phyloP scores from a whole-genome alignment of 192 early-diverging fungal genomes.

The Linnemannia exigua region DNA sequence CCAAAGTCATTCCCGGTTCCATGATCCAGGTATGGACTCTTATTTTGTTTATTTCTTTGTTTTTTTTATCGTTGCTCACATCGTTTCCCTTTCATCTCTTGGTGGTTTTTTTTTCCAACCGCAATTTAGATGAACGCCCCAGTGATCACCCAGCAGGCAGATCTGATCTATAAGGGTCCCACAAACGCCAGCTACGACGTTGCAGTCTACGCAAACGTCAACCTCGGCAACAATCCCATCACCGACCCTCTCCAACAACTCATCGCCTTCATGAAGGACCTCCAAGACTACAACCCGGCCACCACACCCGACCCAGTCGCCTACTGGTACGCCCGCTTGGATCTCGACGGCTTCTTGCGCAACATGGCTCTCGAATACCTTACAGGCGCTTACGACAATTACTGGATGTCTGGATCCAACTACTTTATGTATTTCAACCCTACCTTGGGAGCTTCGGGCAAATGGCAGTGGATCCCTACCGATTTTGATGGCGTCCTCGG shows the following conservation, averaged over 20 bases:
- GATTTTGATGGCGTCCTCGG: conserved; percentile 64
- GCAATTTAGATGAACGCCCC: conserved; percentile 45
- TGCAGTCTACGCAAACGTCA: conserved; percentile 32
- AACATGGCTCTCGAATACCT: conserved; percentile 60
- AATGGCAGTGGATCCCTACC: conserved; percentile 53
- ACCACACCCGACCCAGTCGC: conserved; percentile 12
- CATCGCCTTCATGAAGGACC: conserved; percentile 48
- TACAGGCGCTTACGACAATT: conserved; percentile 50
- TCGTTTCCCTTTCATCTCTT: not conserved
- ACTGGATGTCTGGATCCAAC: conserved; percentile 45
- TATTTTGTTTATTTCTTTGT: not conserved
- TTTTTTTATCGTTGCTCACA: conserved; percentile 5
- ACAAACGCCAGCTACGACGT: conserved; percentile 35
- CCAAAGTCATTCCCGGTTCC: conserved; percentile 11
- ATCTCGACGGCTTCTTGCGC: conserved; percentile 52
- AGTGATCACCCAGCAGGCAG: conserved; percentile 20
- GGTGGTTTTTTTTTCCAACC: not conserved
- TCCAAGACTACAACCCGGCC: conserved; percentile 35
- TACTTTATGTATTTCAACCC: conserved; percentile 52
- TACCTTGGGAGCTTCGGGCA: conserved; percentile 16
- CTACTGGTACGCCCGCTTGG: conserved; percentile 46
- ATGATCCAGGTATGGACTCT: conserved; percentile 33
- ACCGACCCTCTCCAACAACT: conserved; percentile 22
- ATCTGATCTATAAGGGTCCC: conserved; percentile 42
- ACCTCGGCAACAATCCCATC: conserved; percentile 26